Conservation (phyloP, 2,329 filamentous ascomycete genomes). For the Cladophialophora immunda region DNA sequence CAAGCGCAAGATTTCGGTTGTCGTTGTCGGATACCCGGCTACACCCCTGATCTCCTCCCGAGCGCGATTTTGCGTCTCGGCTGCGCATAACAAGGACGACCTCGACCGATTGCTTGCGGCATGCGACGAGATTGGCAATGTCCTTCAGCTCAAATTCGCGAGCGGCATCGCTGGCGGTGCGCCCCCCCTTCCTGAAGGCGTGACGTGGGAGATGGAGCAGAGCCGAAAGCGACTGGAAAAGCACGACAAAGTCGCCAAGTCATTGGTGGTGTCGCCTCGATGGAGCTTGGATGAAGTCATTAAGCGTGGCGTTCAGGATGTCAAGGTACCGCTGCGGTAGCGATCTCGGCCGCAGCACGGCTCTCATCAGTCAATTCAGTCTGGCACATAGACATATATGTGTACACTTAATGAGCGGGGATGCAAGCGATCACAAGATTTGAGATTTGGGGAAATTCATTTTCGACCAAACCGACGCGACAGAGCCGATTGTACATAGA, state of each 20-base stretch:
- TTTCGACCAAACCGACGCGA: slow-evolving; percentile 25
- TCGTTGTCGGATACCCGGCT: slow-evolving; percentile 95
- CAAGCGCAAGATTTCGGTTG: slow-evolving; percentile 94
- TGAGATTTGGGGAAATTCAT: slow-evolving; percentile 16
- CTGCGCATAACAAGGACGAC: slow-evolving; percentile 98
- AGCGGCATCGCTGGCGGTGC: slow-evolving; percentile 91
- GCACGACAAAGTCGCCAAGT: slow-evolving; percentile 54
- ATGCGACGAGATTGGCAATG: slow-evolving; percentile 88
- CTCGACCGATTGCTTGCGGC: slow-evolving; percentile 87
- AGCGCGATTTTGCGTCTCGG: slow-evolving; percentile 93
- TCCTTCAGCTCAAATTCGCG: slow-evolving; percentile 96
- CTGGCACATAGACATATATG: slow-evolving; percentile 12
- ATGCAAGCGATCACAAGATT: slow-evolving; percentile 24
- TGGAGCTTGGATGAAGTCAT: slow-evolving; percentile 82
- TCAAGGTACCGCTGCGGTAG: slow-evolving; percentile 75
- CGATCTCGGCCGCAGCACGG: background rate
- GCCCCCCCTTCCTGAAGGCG: slow-evolving; percentile 75
- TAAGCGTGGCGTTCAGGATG: slow-evolving; percentile 75
- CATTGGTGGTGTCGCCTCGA: slow-evolving; percentile 70
- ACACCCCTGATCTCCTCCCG: slow-evolving; percentile 95
- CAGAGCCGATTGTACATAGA: slow-evolving; percentile 31
- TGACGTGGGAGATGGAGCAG: slow-evolving; percentile 75
- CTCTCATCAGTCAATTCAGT: slow-evolving; percentile 3
- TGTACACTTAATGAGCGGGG: slow-evolving; percentile 25
- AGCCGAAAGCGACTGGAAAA: slow-evolving; percentile 65